These are phyloP conservation scores for Eremochloa ophiuroides DNA, from an alignment of 176 grass and related monocot genomes.

Conservation along the genomic window DNA sequence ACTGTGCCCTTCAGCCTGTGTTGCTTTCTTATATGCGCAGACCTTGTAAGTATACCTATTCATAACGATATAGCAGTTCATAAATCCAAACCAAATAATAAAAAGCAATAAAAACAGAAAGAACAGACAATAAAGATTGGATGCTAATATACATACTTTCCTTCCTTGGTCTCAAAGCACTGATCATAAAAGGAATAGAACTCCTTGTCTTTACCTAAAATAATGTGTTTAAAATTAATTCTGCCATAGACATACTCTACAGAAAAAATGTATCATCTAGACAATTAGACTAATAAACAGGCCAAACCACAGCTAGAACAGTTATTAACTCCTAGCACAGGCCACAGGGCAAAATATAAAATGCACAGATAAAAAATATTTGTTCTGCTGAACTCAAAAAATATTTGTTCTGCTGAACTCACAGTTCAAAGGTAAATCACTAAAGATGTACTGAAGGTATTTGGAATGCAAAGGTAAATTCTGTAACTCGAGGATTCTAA, in stretches of 20 bases:
- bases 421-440: background rate
- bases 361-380: background rate
- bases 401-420: conserved; percentile 12
- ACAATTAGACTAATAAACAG: background rate
- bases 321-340: background rate
- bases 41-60: conserved; percentile 91
- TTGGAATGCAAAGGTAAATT: background rate
- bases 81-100: conserved; percentile 11
- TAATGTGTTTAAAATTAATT: conserved; percentile 18
- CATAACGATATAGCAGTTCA: conserved; percentile 16
- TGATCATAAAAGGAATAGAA: conserved; percentile 95
- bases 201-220: conserved; percentile 87
- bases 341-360: background rate
- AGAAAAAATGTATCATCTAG: background rate
- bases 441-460: background rate
- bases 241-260: background rate
- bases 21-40: conserved; percentile 89
- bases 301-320: background rate
- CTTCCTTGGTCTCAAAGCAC: conserved; percentile 89
- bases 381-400: conserved; percentile 10
- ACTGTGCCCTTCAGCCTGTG: conserved; percentile 93
- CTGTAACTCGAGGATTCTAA: background rate
- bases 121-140: conserved; percentile 12
- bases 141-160: conserved; percentile 72
- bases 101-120: conserved; percentile 16